A percentile compares a stretch with the other conserved stretches of the same genome.
These are phyloP conservation scores for Pseudocercospora ulei DNA, from an alignment of 2,329 filamentous ascomycete genomes.

Conservation along the genomic window DNA sequence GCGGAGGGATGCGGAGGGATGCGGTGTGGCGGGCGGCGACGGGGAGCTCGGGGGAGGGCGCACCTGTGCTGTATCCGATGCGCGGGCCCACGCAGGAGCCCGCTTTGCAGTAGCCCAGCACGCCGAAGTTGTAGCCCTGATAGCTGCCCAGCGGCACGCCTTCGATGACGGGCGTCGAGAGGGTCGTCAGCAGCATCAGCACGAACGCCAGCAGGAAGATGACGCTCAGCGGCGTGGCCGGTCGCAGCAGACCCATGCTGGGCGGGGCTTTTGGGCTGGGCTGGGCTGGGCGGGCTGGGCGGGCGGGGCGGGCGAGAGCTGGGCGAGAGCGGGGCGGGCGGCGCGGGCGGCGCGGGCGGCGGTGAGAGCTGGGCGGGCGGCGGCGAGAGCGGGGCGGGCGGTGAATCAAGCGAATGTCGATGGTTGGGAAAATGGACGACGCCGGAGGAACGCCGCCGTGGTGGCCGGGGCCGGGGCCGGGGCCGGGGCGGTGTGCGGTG, in stretches of 20 bases:
- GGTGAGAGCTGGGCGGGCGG: too few relatives aligned
- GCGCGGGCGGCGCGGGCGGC: too few relatives aligned
- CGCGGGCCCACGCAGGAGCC: conserved; percentile 60
- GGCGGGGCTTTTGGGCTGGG: conserved; percentile 8
- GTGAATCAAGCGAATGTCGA: conserved; percentile 3
- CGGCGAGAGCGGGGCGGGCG: too few relatives aligned
- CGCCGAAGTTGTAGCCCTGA: conserved; percentile 70
- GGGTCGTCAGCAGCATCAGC: conserved; percentile 70
- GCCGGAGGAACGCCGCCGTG: conserved; percentile 1
- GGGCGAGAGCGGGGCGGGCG: conserved; percentile 15
- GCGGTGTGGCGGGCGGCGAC: too few relatives aligned
- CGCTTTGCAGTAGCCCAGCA: conserved; percentile 75
- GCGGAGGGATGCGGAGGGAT: too few relatives aligned
- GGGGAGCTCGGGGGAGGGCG: conserved; percentile 28
- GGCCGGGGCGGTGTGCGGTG: not conserved
- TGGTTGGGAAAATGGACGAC: conserved; percentile 1
- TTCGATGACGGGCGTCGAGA: conserved; percentile 86
- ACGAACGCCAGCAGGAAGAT: conserved; percentile 77
- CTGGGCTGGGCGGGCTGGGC: conserved; percentile 18
- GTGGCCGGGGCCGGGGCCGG: not conserved
- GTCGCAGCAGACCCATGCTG: conserved; percentile 62
- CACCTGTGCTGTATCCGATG: conserved; percentile 80
- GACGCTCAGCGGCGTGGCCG: conserved; percentile 81
- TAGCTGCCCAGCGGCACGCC: conserved; percentile 73
- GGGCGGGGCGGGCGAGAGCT: conserved; percentile 16